These are phyloP conservation scores for Stephanodiscus triporus DNA, from an alignment of 108 stramenopile species.

Conservation along the genomic window DNA sequence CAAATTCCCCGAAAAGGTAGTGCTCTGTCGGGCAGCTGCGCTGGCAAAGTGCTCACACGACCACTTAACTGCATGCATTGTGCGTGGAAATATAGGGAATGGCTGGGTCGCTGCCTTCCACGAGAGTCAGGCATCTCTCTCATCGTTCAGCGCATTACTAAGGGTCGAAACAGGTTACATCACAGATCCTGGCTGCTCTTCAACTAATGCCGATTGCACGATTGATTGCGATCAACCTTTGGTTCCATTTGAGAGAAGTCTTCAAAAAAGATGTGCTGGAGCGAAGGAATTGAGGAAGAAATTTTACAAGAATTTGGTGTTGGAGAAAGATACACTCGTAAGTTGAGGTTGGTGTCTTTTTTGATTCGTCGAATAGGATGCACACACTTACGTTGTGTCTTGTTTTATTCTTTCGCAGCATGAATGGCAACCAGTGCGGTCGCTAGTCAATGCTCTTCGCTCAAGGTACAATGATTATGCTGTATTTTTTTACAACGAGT, in stretches of 20 bases:
- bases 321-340: conserved; percentile 43
- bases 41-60: conserved; percentile 74
- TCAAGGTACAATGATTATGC: conserved; percentile 62
- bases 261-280: conserved; percentile 53
- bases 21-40: conserved; percentile 60
- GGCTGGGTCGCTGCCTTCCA: conserved; percentile 73
- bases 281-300: conserved; percentile 72
- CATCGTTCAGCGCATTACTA: conserved; percentile 77
- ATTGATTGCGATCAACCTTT: conserved; percentile 11
- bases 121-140: conserved; percentile 67
- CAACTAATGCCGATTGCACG: conserved; percentile 52
- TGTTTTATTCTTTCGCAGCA: conserved; percentile 31
- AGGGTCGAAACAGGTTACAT: conserved; percentile 67
- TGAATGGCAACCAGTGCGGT: conserved; percentile 73
- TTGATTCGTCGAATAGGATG: not conserved
- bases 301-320: conserved; percentile 69
- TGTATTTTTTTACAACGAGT: conserved; percentile 85
- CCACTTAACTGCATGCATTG: conserved; percentile 54
- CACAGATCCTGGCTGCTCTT: conserved; percentile 69
- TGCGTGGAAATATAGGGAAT: conserved; percentile 31
- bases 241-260: conserved; percentile 62
- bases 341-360: conserved; percentile 16
- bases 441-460: conserved; percentile 58
- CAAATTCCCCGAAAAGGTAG: conserved; percentile 70
- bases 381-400: not conserved